phyloP scores from a whole-genome alignment of 2,329 filamentous ascomycete genomes.

The Apiospora marii region DNA sequence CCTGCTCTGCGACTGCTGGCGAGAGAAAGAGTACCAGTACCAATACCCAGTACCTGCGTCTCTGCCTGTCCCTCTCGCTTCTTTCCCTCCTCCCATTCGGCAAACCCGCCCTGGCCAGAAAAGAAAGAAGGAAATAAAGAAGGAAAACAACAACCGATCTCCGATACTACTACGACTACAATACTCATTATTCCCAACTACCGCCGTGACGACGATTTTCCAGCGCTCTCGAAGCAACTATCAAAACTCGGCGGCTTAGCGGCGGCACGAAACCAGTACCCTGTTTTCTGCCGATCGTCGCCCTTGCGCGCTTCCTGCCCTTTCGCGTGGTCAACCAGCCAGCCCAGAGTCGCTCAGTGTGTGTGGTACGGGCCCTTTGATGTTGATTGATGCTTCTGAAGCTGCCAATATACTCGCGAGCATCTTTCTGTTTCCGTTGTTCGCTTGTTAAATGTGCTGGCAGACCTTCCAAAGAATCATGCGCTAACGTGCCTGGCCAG shows the following conservation, averaged over 20 bases:
- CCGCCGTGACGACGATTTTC: neutral
- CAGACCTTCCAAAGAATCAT: neutral
- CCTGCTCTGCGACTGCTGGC: neutral
- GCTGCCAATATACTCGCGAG: neutral
- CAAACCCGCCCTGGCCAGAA: slow-evolving; percentile 4
- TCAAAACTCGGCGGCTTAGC: neutral
- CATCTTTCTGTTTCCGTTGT: neutral
- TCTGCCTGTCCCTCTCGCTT: slow-evolving; percentile 12
- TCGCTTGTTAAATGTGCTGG: slow-evolving; percentile 9
- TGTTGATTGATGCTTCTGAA: neutral
- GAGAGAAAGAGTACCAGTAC: neutral
- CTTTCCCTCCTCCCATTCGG: neutral
- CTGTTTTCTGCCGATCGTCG: neutral
- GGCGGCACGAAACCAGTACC: neutral
- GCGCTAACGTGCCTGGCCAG: neutral
- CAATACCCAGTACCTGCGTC: neutral
- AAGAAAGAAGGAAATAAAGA: slow-evolving; percentile 18
- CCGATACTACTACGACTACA: neutral
- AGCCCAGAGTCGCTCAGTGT: slow-evolving; percentile 1
- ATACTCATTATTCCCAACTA: neutral
- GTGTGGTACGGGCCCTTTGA: slow-evolving; percentile 17
- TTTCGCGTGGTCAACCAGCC: neutral
- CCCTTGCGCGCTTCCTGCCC: neutral
- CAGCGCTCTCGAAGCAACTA: neutral
- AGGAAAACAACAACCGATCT: neutral